Base-by-base conservation (phyloP, 768 basidiomycete genomes). In the Auricularia auricula-judae region DNA sequence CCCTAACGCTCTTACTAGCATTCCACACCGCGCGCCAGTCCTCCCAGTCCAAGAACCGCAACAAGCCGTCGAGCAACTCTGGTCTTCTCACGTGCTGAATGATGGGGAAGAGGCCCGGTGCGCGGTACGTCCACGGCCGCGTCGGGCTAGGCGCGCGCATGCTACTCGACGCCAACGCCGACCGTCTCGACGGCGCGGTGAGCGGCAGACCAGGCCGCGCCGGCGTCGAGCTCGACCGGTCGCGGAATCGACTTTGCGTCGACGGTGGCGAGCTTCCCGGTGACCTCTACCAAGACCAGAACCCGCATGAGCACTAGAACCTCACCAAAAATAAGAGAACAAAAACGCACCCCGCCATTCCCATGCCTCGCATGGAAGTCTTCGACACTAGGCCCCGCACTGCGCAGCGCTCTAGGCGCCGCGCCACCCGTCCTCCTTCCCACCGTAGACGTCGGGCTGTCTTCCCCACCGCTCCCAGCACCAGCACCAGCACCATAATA, bases 11-110 rank as follows among this genome's bases (percentile, higher is more conserved):
- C 71, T 84, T 82, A 70, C 82, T 85, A 12, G 86, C 73, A 18
- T 80, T 77, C 60, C 82, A 83, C 16, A 92, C 74, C 11, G 78
- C 72, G 65, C 85, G 81, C 85, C 88, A 91, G 53, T 92, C 88
- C 64, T 78, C 81, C 69, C 89, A 93, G 29, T 65, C 39, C n/a
- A 92, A 70, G 70, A 82, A 86, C 3, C 72, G 70, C n/a, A 93
- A 75, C 33, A 93, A 71, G 4, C 72, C 68, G 0, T 76, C 72
- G 5, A 93, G 77, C 14, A 92, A 72, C 39, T 75, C 74, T 0
- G 82, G 77, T 58, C 84, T 74, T 5, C 79, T 69, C 43, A 93
- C 71, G 72, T 88, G 87, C 3, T 73, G 67, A n/a, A 76, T 72
- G 39, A 93, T 72, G 0, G 85, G 83, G 63, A 70, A 71, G n/a